Evolutionary conservation across 257 asterid species (phyloP).

Genomic region (Capsicum pubescens): DNA sequence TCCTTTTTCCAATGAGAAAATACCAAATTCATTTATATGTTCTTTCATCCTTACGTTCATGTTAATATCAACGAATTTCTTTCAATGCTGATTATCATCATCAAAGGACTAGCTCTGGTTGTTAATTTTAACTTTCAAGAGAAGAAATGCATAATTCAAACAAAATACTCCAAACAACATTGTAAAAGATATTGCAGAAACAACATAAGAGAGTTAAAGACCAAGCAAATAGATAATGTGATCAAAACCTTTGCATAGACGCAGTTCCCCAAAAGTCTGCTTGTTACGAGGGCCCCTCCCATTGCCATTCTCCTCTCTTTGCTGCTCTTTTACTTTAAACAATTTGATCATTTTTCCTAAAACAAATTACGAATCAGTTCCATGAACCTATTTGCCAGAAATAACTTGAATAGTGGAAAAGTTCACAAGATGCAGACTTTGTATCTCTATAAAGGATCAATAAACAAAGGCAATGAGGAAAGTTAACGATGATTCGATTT

Average conservation of each 20-base stretch:
- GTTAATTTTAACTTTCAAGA: neutral
- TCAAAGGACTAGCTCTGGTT: neutral
- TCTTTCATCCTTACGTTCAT: neutral
- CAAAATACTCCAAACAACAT: constrained; percentile 13
- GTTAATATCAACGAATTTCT: neutral
- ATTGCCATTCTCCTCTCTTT: constrained; percentile 36
- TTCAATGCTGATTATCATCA: neutral
- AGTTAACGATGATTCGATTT: neutral
- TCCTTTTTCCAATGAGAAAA: constrained; percentile 10
- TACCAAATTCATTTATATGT: neutral
- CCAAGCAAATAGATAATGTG: constrained; percentile 1
- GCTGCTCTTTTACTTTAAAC: constrained; percentile 49
- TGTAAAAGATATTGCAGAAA: constrained; percentile 3
- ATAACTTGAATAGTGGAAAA: constrained; percentile 7
- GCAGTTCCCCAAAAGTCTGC: constrained; percentile 44
- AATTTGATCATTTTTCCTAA: constrained; percentile 46
- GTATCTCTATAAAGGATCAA: neutral
- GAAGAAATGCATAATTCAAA: neutral
- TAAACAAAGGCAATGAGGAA: neutral
- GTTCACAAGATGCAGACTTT: neutral
- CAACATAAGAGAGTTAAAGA: neutral
- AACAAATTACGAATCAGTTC: neutral
- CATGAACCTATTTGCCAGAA: neutral
- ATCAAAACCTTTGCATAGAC: constrained; percentile 41
- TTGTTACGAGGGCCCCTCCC: constrained; percentile 35